Percentiles rank a stretch among this genome's conserved stretches.
These are phyloP conservation scores for Globisporangium perplexum DNA, from an alignment of 352 stramenopile species.

Conservation along the genomic window DNA sequence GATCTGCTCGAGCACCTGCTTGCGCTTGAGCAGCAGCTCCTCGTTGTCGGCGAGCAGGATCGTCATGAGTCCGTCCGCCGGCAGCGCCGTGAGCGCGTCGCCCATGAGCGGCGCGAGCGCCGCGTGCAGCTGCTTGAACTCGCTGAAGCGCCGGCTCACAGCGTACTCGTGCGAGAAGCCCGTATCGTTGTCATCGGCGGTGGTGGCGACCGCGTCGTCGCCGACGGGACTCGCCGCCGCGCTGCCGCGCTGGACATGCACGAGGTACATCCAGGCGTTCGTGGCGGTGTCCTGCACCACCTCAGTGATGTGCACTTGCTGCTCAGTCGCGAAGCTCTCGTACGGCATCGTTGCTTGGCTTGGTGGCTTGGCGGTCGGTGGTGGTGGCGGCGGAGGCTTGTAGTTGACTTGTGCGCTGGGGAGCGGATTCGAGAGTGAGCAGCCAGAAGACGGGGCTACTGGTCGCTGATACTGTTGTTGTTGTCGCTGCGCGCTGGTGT, in stretches of 20 bases:
- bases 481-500: too few species aligned
- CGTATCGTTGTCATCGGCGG: constrained; percentile 6
- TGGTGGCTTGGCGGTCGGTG: not conserved
- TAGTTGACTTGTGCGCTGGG: not conserved
- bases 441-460: not conserved
- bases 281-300: constrained; percentile 61
- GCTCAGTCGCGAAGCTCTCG: constrained; percentile 69
- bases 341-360: constrained; percentile 50
- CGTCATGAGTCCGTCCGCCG: constrained; percentile 69
- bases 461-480: not conserved
- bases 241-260: constrained; percentile 54
- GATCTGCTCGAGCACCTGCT: constrained; percentile 50
- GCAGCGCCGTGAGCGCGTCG: constrained; percentile 45
- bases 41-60: constrained; percentile 69
- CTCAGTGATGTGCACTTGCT: constrained; percentile 60
- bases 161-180: constrained; percentile 61
- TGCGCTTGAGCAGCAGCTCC: constrained; percentile 51
- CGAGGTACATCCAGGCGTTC: constrained; percentile 63
- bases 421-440: constrained; percentile 1
- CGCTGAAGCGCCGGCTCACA: constrained; percentile 62
- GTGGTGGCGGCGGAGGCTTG: not conserved
- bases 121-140: constrained; percentile 74
- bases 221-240: constrained; percentile 18
- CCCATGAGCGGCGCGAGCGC: constrained; percentile 49
- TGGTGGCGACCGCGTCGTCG: constrained; percentile 10